Base-by-base conservation (phyloP, 2,329 filamentous ascomycete species). In the Dendryphion nanum region DNA sequence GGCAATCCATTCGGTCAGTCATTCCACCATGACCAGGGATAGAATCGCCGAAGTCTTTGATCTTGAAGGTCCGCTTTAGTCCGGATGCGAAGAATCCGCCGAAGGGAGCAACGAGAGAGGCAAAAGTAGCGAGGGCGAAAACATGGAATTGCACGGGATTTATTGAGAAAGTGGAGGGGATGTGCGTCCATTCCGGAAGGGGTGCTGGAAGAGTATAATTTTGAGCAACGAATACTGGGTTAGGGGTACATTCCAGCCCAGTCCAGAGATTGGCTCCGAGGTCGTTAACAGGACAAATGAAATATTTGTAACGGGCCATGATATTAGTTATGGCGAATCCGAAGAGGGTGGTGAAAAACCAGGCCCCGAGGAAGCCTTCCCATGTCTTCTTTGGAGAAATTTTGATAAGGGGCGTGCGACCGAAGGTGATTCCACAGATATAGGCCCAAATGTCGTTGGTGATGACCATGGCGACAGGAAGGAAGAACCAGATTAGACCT, bases 401-500 rank as follows among this genome's bases (percentile, higher is more conserved):
- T 71, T 97, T 95, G 73, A 98, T 98, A 50, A 98, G 81, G 67
- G 95, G 93, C 2, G 93, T 97, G 39, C 89, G 83, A 35, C 93
- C 93, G 66, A 98, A 95, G 16, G 90, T 91, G 61, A 98, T 97
- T 44, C 93, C 93, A 66, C 90, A 96, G 45, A 98, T 82, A 66
- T 98, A 98, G 56, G 93, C 93, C 59, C 94, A 97, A 49, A 98
- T 98, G 64, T 98, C 93, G 68, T 98, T 98, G 48, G 88, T 96
- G 63, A 98, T 95, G 65, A 98, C 93, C 55, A 98, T 79, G 37
- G 89, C 85, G 6, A 89, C 90, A 6, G 93, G 93, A 30, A 98
- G 72, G 78, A 97, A 96, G 76, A 98, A 97, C 93, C 93, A 98
- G 65, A 98, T 95, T 86, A 98, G 89, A 72, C 93, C 93, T 72